Conservation (phyloP, 371 early-diverging fungal genomes). For the Synchytrium microbalum region DNA sequence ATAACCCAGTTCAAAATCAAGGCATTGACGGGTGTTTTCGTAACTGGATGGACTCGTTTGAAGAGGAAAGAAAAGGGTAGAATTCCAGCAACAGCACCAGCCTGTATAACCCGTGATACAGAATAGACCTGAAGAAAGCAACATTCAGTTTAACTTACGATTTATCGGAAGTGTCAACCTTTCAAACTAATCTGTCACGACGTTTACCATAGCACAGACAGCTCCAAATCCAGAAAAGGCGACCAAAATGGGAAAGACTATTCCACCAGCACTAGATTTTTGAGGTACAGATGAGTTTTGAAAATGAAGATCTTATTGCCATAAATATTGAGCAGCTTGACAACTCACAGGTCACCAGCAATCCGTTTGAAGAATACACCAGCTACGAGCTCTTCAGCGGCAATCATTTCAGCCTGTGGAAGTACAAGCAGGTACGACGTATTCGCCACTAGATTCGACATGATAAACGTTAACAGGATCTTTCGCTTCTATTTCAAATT, state of each 20-base stretch:
- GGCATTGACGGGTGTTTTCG: constrained; percentile 36
- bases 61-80: constrained; percentile 28
- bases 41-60: constrained; percentile 21
- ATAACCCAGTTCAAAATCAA: constrained; percentile 31
- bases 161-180: not conserved
- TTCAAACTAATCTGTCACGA: not conserved
- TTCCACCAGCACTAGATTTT: constrained; percentile 39
- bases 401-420: constrained; percentile 21
- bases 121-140: not conserved
- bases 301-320: too few relatives aligned
- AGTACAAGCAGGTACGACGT: constrained; percentile 72
- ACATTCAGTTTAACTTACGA: not conserved
- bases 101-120: constrained; percentile 31
- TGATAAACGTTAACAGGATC: too few relatives aligned
- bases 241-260: constrained; percentile 55
- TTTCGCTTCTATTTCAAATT: too few relatives aligned
- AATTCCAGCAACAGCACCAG: constrained; percentile 37
- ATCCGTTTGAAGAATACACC: constrained; percentile 56
- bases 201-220: not conserved
- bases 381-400: constrained; percentile 13
- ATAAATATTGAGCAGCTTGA: not conserved
- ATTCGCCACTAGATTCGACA: too few relatives aligned
- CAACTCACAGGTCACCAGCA: constrained; percentile 35
- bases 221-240: constrained; percentile 57
- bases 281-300: not conserved